Conservation (phyloP, 768 basidiomycete species). For the Fomitopsis pulvina region DNA sequence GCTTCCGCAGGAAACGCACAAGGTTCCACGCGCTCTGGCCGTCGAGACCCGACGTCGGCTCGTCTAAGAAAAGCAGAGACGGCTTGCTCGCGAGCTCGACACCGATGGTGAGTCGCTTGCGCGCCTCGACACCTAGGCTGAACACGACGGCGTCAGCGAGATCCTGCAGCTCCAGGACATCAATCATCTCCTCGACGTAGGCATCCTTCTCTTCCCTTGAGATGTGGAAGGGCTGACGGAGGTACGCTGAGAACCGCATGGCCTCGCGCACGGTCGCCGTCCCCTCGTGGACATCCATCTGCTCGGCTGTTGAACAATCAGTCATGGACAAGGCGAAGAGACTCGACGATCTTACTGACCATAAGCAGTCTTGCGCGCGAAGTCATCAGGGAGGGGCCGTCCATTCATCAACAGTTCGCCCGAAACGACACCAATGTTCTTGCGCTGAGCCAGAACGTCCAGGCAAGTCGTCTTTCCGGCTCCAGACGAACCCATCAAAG, state of each 20-base stretch:
- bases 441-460: constrained; percentile 67
- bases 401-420: constrained; percentile 66
- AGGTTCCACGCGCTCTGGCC: constrained; percentile 74
- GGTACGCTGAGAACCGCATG: constrained; percentile 77
- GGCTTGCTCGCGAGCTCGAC: constrained; percentile 90
- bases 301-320: constrained; percentile 45
- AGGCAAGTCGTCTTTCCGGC: constrained; percentile 77
- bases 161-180: constrained; percentile 79
- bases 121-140: constrained; percentile 58
- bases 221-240: constrained; percentile 68
- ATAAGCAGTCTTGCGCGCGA: constrained; percentile 69
- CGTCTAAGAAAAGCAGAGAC: constrained; percentile 60
- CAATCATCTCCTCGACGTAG: constrained; percentile 80
- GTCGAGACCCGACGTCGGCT: constrained; percentile 53
- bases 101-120: constrained; percentile 86
- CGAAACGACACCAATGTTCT: constrained; percentile 60
- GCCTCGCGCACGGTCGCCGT: constrained; percentile 82
- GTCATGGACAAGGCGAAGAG: constrained; percentile 17
- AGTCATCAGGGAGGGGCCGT: constrained; percentile 49
- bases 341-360: constrained; percentile 34
- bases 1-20: constrained; percentile 73
- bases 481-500: constrained; percentile 83
- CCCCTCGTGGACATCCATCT: constrained; percentile 82
- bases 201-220: constrained; percentile 67
- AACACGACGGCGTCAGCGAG: constrained; percentile 77